phyloP scores from a whole-genome alignment of 2,329 filamentous ascomycete genomes.

The Bipolaris gigantea region DNA sequence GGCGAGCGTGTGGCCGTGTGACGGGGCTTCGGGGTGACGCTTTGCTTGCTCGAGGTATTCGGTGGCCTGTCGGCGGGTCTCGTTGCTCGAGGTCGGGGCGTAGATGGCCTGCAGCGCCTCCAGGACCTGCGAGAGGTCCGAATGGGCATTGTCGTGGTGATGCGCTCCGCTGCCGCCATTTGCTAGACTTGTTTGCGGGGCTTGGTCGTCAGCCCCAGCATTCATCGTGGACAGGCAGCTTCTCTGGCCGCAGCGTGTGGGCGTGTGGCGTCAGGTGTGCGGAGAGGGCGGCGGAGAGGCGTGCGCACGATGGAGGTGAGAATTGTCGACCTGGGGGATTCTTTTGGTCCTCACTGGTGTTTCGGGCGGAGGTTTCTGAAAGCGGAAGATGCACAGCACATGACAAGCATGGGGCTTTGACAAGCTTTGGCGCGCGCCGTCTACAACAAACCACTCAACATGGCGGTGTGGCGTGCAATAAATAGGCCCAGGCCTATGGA shows the following conservation, averaged over 20 bases:
- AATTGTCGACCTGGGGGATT: background rate
- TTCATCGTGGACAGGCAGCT: slow-evolving; percentile 36
- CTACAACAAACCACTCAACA: slow-evolving; percentile 14
- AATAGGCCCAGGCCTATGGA: slow-evolving; percentile 6
- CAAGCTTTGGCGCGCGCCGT: slow-evolving; percentile 22
- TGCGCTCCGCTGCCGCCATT: slow-evolving; percentile 25
- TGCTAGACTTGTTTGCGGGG: slow-evolving; percentile 30
- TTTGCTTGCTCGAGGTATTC: slow-evolving; percentile 86
- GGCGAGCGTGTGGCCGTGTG: slow-evolving; percentile 82
- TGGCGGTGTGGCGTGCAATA: slow-evolving; percentile 21
- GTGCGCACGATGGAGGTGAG: background rate
- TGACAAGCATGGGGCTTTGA: slow-evolving; percentile 11
- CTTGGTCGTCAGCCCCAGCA: slow-evolving; percentile 25
- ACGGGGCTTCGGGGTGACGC: slow-evolving; percentile 73
- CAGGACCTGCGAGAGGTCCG: slow-evolving; percentile 67
- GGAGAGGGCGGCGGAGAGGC: background rate
- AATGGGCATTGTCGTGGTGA: slow-evolving; percentile 24
- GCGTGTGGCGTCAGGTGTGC: background rate
- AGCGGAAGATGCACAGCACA: slow-evolving; percentile 10
- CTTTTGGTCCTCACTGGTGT: background rate
- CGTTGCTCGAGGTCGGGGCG: slow-evolving; percentile 76
- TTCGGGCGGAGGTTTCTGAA: slow-evolving; percentile 12
- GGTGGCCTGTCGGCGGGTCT: slow-evolving; percentile 79
- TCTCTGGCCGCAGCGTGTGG: slow-evolving; percentile 9
- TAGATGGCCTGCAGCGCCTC: slow-evolving; percentile 88